Evolutionary conservation across 176 grass and related monocot genomes (phyloP).

Genomic region (Ensete glaucum): DNA sequence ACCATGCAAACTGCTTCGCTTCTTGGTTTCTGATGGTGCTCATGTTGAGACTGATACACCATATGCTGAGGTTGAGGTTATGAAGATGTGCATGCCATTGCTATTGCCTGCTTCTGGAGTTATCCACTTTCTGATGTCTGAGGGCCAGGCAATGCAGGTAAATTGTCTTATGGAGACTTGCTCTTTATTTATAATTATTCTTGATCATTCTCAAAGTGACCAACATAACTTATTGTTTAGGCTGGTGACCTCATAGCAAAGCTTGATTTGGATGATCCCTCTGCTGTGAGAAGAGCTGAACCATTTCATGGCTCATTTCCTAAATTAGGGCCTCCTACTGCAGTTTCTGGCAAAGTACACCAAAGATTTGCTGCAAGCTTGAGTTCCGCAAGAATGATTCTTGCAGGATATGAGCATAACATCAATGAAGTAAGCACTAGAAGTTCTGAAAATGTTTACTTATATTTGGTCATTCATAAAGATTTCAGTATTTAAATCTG

Average conservation of each 20-base stretch:
- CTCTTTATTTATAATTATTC: conserved; percentile 8
- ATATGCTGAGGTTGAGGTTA: conserved; percentile 97
- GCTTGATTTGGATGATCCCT: conserved; percentile 90
- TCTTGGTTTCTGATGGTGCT: conserved; percentile 82
- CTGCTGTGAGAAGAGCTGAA: conserved; percentile 90
- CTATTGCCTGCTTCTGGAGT: conserved; percentile 84
- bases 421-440: conserved; percentile 50
- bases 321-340: conserved; percentile 77
- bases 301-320: conserved; percentile 87
- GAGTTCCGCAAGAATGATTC: conserved; percentile 83
- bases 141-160: conserved; percentile 97
- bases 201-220: conserved; percentile 7
- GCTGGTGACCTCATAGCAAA: conserved; percentile 79
- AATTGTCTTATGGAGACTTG: neutral
- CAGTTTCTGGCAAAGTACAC: conserved; percentile 91
- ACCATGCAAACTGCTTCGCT: conserved; percentile 95
- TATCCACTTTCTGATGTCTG: conserved; percentile 84
- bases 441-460: neutral
- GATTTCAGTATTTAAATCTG: neutral
- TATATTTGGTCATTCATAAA: neutral
- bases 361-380: conserved; percentile 78
- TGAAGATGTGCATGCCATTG: conserved; percentile 99
- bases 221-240: conserved; percentile 31
- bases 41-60: conserved; percentile 85
- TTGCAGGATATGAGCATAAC: conserved; percentile 97